A percentile compares a stretch with the other conserved stretches of the same genome.
Conservation (phyloP, 106 monocot species). For the Platanthera guangdongensis region DNA sequence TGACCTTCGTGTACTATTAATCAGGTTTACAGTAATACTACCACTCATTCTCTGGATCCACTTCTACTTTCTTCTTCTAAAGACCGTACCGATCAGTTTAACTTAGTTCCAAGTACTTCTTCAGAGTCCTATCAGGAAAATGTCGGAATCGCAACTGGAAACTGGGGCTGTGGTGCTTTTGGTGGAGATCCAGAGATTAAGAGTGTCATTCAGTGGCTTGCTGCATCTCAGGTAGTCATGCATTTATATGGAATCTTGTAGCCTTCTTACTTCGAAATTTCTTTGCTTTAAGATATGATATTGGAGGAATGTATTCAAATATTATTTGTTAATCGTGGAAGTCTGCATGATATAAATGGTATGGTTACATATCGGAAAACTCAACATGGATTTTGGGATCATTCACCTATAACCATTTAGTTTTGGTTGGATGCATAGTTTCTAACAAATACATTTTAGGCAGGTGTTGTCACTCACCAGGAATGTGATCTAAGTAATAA, state of each 20-base stretch:
- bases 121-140: slow-evolving; percentile 9
- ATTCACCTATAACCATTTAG: too few relatives aligned
- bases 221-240: slow-evolving; percentile 73
- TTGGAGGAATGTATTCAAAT: not conserved
- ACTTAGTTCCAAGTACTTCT: not conserved
- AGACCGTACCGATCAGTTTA: slow-evolving; percentile 5
- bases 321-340: not conserved
- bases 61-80: not conserved
- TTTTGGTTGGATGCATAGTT: too few relatives aligned
- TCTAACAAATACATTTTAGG: too few relatives aligned
- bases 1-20: not conserved
- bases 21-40: slow-evolving; percentile 19
- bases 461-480: too few relatives aligned
- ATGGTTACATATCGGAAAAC: too few relatives aligned
- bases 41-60: not conserved
- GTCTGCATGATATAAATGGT: not conserved
- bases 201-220: slow-evolving; percentile 91
- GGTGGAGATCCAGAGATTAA: slow-evolving; percentile 87
- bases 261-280: not conserved
- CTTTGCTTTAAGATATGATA: not conserved
- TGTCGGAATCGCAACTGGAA: slow-evolving; percentile 82
- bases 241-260: not conserved
- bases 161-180: slow-evolving; percentile 99
- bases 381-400: too few relatives aligned
- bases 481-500: too few relatives aligned